Evolutionary conservation across 257 asterid genomes (phyloP).

Genomic region (Jasminum sambac): DNA sequence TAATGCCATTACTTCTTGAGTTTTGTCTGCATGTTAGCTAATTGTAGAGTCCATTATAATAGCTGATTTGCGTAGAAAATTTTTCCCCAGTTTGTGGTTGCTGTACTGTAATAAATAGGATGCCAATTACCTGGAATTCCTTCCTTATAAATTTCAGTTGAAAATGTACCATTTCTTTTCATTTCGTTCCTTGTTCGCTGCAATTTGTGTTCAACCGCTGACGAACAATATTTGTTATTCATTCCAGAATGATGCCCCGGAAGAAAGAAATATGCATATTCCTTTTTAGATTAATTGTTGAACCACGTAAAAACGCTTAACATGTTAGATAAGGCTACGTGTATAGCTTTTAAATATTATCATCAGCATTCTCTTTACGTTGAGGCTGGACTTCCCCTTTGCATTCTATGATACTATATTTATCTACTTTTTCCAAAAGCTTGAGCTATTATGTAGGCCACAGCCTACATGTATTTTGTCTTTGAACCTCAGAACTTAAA

Average conservation of each 20-base stretch:
- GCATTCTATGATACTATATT: too few species aligned
- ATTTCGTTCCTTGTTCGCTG: neutral
- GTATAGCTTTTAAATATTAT: too few species aligned
- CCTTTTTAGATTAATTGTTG: neutral
- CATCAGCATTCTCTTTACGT: too few species aligned
- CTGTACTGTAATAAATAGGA: conserved; percentile 13
- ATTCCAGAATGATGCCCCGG: conserved; percentile 3
- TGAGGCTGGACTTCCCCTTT: too few species aligned
- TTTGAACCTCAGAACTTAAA: neutral
- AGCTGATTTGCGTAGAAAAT: conserved; percentile 7
- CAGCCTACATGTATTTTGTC: too few species aligned
- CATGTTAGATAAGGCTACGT: too few species aligned
- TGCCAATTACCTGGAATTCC: neutral
- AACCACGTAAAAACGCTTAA: too few species aligned
- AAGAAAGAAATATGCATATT: conserved; percentile 15
- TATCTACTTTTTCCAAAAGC: too few species aligned
- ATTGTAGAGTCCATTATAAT: conserved; percentile 16
- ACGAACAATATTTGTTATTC: conserved; percentile 2
- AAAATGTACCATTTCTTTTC: neutral
- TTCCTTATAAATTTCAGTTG: neutral
- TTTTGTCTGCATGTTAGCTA: conserved; percentile 18
- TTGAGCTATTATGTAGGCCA: too few species aligned
- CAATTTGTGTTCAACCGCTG: conserved; percentile 14
- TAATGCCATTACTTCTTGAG: conserved; percentile 16
- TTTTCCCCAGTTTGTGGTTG: neutral